Conservation (phyloP, 257 asterid species). For the Primulina eburnea region DNA sequence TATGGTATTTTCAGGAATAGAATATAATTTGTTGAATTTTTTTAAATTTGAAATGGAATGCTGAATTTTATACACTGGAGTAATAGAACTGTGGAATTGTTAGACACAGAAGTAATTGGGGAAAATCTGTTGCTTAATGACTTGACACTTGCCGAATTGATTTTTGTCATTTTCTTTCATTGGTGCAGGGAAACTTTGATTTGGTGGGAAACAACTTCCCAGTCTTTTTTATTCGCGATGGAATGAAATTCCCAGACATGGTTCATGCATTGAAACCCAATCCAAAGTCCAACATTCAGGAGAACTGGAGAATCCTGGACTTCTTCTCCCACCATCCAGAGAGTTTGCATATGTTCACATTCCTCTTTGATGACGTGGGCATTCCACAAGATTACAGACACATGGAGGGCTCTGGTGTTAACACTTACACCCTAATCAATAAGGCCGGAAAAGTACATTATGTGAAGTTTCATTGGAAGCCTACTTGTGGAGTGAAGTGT, state of each 20-base stretch:
- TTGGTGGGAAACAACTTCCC: slow-evolving; percentile 99
- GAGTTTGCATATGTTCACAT: slow-evolving; percentile 75
- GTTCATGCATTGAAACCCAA: slow-evolving; percentile 89
- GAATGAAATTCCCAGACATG: slow-evolving; percentile 90
- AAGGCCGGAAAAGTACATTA: slow-evolving; percentile 81
- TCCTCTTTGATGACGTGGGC: slow-evolving; percentile 86
- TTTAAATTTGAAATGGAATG: background rate
- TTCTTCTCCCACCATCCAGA: slow-evolving; percentile 95
- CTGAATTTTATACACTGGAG: background rate
- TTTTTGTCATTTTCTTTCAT: slow-evolving; percentile 2
- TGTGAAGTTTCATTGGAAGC: slow-evolving; percentile 98
- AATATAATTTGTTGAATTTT: background rate
- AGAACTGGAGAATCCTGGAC: slow-evolving; percentile 89
- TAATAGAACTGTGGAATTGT: background rate
- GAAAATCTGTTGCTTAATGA: background rate
- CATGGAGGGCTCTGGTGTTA: slow-evolving; percentile 94
- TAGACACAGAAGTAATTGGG: background rate
- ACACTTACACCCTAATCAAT: slow-evolving; percentile 82
- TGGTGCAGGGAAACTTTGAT: slow-evolving; percentile 82
- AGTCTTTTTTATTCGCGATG: slow-evolving; percentile 84
- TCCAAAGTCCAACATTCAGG: slow-evolving; percentile 94
- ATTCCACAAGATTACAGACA: slow-evolving; percentile 94
- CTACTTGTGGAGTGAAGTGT: slow-evolving; percentile 92
- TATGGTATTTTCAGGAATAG: too few relatives aligned
- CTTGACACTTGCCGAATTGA: background rate